Conservation (phyloP, 441 rosid species). For the Hura crepitans region DNA sequence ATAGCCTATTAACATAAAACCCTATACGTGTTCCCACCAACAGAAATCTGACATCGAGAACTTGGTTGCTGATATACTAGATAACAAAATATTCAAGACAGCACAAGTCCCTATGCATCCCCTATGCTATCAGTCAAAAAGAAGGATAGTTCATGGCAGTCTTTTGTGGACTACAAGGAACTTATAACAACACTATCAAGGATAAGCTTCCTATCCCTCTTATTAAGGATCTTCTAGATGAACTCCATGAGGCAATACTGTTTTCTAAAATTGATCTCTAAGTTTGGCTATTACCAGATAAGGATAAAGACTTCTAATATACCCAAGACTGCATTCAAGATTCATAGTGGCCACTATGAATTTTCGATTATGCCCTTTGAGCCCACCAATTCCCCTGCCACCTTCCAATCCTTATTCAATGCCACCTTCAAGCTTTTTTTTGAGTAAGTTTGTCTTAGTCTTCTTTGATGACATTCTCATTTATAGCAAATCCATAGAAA, state of each 20-base stretch:
- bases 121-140: background rate
- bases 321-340: background rate
- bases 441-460: background rate
- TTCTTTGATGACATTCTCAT: background rate
- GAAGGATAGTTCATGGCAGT: too few species aligned
- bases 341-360: background rate
- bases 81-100: too few species aligned
- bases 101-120: background rate
- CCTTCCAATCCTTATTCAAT: background rate
- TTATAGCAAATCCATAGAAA: background rate
- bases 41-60: background rate
- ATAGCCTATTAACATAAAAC: background rate
- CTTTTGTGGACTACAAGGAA: too few species aligned
- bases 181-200: too few species aligned
- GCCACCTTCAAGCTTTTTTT: background rate
- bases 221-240: background rate
- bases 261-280: background rate
- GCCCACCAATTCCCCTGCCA: background rate
- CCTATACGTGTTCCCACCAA: background rate
- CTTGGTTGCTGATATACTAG: too few species aligned
- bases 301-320: background rate
- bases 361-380: background rate
- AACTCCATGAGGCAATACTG: background rate
- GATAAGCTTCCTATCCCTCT: background rate
- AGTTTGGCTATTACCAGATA: too few species aligned